Evolutionary conservation across 495 filamentous ascomycete genomes (phyloP).

Genomic region (Beverwykella pulmonaria): DNA sequence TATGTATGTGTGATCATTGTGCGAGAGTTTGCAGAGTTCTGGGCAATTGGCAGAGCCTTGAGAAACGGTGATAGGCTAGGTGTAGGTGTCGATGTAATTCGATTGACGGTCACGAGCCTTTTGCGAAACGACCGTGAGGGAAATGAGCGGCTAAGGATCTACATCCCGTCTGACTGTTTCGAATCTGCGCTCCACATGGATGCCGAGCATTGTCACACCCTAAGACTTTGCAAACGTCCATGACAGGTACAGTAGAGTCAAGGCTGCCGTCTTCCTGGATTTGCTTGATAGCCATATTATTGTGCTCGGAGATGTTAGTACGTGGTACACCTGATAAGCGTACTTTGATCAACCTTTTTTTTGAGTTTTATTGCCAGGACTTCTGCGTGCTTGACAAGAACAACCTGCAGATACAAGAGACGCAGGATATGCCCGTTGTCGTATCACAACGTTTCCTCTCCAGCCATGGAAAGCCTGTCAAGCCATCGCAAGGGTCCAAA

Average conservation of each 20-base stretch:
- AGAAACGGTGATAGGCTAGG: not conserved
- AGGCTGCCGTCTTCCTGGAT: no score
- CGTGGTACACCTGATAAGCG: no score
- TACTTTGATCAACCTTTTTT: no score
- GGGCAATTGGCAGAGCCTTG: not conserved
- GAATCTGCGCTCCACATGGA: not conserved
- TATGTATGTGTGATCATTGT: not conserved
- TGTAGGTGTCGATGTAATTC: not conserved
- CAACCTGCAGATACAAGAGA: not conserved
- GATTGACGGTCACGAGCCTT: not conserved
- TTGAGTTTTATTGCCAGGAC: not conserved
- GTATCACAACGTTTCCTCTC: not conserved
- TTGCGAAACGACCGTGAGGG: not conserved
- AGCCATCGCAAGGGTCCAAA: slow-evolving; percentile 13
- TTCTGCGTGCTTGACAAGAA: not conserved
- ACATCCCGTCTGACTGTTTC: not conserved
- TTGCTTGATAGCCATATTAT: no score
- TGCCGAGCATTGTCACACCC: no score
- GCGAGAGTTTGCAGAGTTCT: not conserved
- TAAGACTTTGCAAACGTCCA: no score
- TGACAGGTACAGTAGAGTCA: no score
- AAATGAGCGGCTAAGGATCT: not conserved
- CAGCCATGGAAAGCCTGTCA: not conserved
- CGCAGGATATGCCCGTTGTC: not conserved
- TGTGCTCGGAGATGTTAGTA: no score